phyloP scores from a whole-genome alignment of 345 rosid genomes.

The Gossypium longicalyx region DNA sequence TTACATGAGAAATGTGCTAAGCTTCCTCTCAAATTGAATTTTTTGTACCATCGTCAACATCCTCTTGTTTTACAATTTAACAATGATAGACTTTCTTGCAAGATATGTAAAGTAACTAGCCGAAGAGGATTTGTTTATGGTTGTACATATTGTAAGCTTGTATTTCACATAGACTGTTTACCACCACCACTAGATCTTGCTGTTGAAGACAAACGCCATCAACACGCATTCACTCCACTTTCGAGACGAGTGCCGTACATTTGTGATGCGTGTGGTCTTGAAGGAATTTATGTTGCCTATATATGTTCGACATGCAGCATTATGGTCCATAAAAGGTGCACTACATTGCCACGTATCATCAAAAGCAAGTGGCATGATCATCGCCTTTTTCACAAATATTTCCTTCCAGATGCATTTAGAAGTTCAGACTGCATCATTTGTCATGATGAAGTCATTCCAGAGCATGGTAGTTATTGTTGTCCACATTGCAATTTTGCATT shows the following conservation, averaged over 20 bases:
- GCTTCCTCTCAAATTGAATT: no score
- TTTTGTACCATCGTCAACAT: fast-evolving
- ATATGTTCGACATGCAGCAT: not conserved
- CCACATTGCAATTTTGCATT: not conserved
- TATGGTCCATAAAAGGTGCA: not conserved
- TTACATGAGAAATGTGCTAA: no score
- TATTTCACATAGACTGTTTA: not conserved
- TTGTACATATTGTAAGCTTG: not conserved
- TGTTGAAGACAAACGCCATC: not conserved
- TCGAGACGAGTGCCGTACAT: not conserved
- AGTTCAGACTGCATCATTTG: not conserved
- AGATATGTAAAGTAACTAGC: no score
- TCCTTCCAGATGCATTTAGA: not conserved
- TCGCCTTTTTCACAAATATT: not conserved
- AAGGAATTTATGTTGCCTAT: not conserved
- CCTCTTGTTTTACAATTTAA: no score
- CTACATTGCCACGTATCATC: not conserved
- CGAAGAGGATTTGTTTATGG: not conserved
- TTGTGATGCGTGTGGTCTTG: not conserved
- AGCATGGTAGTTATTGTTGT: not conserved
- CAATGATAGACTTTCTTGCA: no score
- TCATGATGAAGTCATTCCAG: not conserved
- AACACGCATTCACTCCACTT: not conserved
- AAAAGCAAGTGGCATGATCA: not conserved
- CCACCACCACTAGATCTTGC: not conserved